These are phyloP conservation scores for Wallacemonas sp. DNA, from an alignment of 208 protist genomes.

Conservation along the genomic window DNA sequence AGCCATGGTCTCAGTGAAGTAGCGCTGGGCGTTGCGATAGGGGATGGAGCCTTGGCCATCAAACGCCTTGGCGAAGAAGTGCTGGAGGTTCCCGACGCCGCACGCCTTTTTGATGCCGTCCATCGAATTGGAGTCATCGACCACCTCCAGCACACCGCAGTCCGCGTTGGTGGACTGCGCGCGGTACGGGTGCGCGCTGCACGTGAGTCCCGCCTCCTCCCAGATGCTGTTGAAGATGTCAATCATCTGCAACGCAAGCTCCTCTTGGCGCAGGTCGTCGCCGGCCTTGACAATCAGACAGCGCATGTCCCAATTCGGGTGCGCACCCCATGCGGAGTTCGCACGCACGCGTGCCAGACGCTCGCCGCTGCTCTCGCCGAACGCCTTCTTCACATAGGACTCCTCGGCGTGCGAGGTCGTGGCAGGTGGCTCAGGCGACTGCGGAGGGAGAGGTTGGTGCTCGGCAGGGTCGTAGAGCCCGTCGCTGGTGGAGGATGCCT, in stretches of 20 bases:
- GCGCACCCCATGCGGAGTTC: slow-evolving; percentile 73
- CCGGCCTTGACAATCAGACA: slow-evolving; percentile 92
- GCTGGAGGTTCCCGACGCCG: slow-evolving; percentile 56
- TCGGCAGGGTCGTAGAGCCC: slow-evolving; percentile 40
- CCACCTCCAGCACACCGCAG: slow-evolving; percentile 87
- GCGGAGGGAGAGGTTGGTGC: not conserved
- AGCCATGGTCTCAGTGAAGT: slow-evolving; percentile 95
- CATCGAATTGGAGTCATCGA: slow-evolving; percentile 88
- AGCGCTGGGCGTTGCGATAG: slow-evolving; percentile 76
- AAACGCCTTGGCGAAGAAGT: slow-evolving; percentile 85
- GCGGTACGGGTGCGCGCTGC: slow-evolving; percentile 74
- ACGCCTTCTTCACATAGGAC: slow-evolving; percentile 42
- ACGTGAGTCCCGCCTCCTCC: slow-evolving; percentile 82
- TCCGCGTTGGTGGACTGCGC: slow-evolving; percentile 77
- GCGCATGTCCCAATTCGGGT: slow-evolving; percentile 85
- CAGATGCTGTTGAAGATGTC: slow-evolving; percentile 83
- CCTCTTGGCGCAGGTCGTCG: slow-evolving; percentile 94
- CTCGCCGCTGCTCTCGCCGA: slow-evolving; percentile 64
- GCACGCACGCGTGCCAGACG: slow-evolving; percentile 53
- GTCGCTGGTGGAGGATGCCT: slow-evolving; percentile 44
- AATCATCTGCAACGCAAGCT: slow-evolving; percentile 93
- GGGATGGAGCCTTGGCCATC: slow-evolving; percentile 48
- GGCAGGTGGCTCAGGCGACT: not conserved
- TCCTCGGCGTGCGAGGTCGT: not conserved
- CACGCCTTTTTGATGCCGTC: slow-evolving; percentile 91